Base-by-base conservation (phyloP, 78 protist genomes). In the Cyanophora paradoxa region DNA sequence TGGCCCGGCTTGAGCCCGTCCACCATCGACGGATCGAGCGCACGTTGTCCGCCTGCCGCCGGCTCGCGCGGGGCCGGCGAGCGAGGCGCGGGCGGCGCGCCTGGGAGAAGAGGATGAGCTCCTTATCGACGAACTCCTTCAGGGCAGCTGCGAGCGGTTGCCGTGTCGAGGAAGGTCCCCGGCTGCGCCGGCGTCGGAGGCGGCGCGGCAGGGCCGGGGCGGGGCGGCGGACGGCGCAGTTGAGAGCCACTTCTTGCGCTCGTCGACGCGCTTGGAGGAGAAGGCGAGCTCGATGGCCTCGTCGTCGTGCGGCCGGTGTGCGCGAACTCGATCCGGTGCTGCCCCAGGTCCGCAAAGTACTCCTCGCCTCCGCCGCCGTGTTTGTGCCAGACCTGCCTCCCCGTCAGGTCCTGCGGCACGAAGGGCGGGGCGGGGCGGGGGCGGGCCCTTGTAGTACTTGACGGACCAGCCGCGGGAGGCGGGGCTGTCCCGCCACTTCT, bases 401-500 rank as follows among this genome's bases (percentile, higher is more conserved):
- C n/a, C n/a, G n/a, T n/a, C n/a, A n/a, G n/a, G n/a, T n/a, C n/a
- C 19, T n/a, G n/a, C n/a, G n/a, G n/a, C n/a, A n/a, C n/a, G n/a
- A n/a, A n/a, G n/a, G n/a, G n/a, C n/a, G n/a, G 44, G 5, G 74
- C 17, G 1, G 5, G 44, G 37, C 28, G 26, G 74, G 4, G 74
- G 37, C 6, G 96, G n/a, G n/a, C n/a, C n/a, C 84, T 97, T 97
- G 94, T 97, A 97, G 90, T 97, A 97, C 82, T 92, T 94, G 78
- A 90, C 71, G 22, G 17, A 58, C 88, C 88, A 92, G 41, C 83
- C 86, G 8, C 40, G 57, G 5, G 2, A n/a, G 28, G 48, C 28
- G 19, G 36, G 58, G 46, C 71, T 14, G 20, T 41, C 72, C 63
- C 44, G 10, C 97, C 98, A 97, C 3, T 7, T 19, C 19, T 81